Percentiles rank a stretch among this genome's conserved stretches.
phyloP scores from a whole-genome alignment of 2,329 filamentous ascomycete genomes.

The Arachnopeziza araneosa region DNA sequence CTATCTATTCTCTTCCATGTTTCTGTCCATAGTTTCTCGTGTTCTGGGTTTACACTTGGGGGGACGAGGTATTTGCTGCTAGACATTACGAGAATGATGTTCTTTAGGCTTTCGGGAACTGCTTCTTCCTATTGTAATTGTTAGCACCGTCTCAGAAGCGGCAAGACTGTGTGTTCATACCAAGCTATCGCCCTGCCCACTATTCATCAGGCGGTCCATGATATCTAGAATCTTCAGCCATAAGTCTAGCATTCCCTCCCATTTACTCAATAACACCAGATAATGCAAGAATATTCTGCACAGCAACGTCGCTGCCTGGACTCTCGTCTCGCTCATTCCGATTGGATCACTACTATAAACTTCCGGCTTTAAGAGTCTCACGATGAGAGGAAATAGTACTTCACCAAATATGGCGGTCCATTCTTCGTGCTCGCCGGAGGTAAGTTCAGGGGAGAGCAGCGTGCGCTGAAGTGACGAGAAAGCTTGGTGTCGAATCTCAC shows the following conservation, averaged over 20 bases:
- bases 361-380: conserved; percentile 84
- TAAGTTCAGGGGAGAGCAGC: conserved; percentile 77
- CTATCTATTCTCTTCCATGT: conserved; percentile 62
- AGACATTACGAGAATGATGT: conserved; percentile 91
- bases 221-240: conserved; percentile 92
- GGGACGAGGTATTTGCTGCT: conserved; percentile 79
- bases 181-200: conserved; percentile 82
- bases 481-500: conserved; percentile 85
- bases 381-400: conserved; percentile 87
- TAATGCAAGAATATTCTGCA: conserved; percentile 97
- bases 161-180: conserved; percentile 47
- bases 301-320: conserved; percentile 83
- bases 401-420: conserved; percentile 95
- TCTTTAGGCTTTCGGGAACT: conserved; percentile 91
- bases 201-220: conserved; percentile 94
- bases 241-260: conserved; percentile 83
- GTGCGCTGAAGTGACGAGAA: conserved; percentile 81
- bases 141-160: not conserved
- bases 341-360: conserved; percentile 85
- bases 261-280: conserved; percentile 74
- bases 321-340: conserved; percentile 92
- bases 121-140: conserved; percentile 68
- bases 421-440: conserved; percentile 74
- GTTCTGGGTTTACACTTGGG: conserved; percentile 51
- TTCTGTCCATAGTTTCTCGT: conserved; percentile 54